Conservation (phyloP, 352 stramenopile species). For the Lagenidium giganteum region DNA sequence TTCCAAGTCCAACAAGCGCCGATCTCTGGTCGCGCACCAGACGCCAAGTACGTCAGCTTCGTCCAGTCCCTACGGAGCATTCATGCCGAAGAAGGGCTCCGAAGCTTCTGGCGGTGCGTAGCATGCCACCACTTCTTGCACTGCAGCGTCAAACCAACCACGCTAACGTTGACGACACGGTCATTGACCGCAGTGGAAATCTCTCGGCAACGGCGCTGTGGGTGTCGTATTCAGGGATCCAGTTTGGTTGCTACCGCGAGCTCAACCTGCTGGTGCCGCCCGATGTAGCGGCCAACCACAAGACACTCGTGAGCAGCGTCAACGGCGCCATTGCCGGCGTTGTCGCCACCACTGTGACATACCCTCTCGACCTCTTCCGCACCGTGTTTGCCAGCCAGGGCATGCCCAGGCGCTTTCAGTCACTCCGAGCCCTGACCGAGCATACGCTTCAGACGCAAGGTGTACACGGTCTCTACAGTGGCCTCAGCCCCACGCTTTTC, state of each 20-base stretch:
- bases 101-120: conserved; percentile 67
- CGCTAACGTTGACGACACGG: no score
- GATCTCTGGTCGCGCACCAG: conserved; percentile 16
- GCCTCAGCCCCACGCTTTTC: conserved; percentile 76
- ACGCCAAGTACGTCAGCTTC: conserved; percentile 48
- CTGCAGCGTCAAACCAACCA: no score
- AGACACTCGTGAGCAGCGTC: conserved; percentile 43
- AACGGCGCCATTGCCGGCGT: conserved; percentile 87
- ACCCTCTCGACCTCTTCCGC: conserved; percentile 93
- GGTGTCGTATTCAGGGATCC: conserved; percentile 77
- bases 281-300: conserved; percentile 15
- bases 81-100: conserved; percentile 73
- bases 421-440: conserved; percentile 63
- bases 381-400: conserved; percentile 92
- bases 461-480: conserved; percentile 87
- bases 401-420: conserved; percentile 76
- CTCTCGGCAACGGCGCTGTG: conserved; percentile 70
- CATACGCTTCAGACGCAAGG: conserved; percentile 75
- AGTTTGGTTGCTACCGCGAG: conserved; percentile 67
- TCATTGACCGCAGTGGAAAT: conserved; percentile 37
- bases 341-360: conserved; percentile 86
- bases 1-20: conserved; percentile 75
- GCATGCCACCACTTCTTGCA: neutral
- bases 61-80: conserved; percentile 58
- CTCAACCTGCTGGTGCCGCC: conserved; percentile 34